A percentile compares a stretch with the other conserved stretches of the same genome.
Conservation (phyloP, 164 flowering plant species). For the Stephania japonica region DNA sequence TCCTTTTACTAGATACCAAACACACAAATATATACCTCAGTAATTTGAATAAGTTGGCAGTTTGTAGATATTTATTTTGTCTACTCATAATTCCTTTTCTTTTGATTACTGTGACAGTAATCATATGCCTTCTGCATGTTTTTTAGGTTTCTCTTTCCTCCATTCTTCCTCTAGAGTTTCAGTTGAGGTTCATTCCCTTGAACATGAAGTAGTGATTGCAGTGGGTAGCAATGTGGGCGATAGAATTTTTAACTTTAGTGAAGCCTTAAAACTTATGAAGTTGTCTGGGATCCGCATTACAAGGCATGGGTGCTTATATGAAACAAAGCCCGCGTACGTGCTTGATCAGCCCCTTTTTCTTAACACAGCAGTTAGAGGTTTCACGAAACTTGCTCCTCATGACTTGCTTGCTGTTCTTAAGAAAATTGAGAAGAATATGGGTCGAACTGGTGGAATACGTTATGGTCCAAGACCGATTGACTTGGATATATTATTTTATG, state of each 20-base stretch:
- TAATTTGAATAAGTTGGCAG: background rate
- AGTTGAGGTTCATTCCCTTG: conserved; percentile 55
- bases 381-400: conserved; percentile 71
- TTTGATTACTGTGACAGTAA: background rate
- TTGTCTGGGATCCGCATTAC: conserved; percentile 53
- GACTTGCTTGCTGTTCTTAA: conserved; percentile 63
- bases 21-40: background rate
- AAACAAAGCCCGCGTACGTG: conserved; percentile 88
- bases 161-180: conserved; percentile 31
- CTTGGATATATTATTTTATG: conserved; percentile 85
- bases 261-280: conserved; percentile 68
- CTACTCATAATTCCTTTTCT: background rate
- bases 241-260: conserved; percentile 57
- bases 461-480: conserved; percentile 97
- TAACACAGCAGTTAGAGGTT: conserved; percentile 83
- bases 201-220: conserved; percentile 88
- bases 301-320: conserved; percentile 82
- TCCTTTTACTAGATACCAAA: background rate
- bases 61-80: background rate
- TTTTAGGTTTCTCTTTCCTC: conserved; percentile 20
- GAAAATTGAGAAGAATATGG: conserved; percentile 77
- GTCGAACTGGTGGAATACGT: conserved; percentile 74
- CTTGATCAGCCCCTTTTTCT: conserved; percentile 89
- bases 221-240: conserved; percentile 94
- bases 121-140: conserved; percentile 22